Conservation (phyloP, 139 green algal genomes). For the Auxenochlorella pyrenoidosa region DNA sequence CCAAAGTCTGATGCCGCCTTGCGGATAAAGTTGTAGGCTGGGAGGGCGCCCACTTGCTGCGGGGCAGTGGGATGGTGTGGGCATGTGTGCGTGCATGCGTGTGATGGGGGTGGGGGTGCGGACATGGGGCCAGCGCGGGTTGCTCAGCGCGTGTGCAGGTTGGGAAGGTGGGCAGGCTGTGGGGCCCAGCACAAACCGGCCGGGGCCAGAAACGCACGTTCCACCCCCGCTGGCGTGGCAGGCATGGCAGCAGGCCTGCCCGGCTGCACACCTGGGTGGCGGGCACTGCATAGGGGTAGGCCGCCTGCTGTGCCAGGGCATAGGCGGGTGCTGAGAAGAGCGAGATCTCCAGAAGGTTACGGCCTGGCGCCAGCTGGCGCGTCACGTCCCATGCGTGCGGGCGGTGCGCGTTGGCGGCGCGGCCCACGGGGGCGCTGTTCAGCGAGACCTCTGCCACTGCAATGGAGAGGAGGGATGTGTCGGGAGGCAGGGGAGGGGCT, state of each 20-base stretch:
- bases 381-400: conserved; percentile 22
- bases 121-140: no score
- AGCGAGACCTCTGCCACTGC: conserved; percentile 55
- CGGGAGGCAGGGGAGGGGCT: no score
- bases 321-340: conserved; percentile 27
- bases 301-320: background rate
- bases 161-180: no score
- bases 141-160: no score
- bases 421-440: conserved; percentile 46
- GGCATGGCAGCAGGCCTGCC: background rate
- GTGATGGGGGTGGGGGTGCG: no score
- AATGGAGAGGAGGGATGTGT: no score
- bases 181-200: no score
- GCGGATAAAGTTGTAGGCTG: conserved; percentile 79
- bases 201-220: no score
- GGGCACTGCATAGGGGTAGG: conserved; percentile 48
- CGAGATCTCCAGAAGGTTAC: conserved; percentile 31
- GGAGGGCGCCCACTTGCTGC: conserved; percentile 26
- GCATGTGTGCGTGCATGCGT: no score
- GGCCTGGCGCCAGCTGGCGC: background rate
- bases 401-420: conserved; percentile 58
- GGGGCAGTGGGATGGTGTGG: background rate
- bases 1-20: conserved; percentile 80
- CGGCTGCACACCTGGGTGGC: conserved; percentile 6
- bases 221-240: no score